Evolutionary conservation across 169 alveolate species (phyloP).

Genomic region (Plasmodium blacklocki): DNA sequence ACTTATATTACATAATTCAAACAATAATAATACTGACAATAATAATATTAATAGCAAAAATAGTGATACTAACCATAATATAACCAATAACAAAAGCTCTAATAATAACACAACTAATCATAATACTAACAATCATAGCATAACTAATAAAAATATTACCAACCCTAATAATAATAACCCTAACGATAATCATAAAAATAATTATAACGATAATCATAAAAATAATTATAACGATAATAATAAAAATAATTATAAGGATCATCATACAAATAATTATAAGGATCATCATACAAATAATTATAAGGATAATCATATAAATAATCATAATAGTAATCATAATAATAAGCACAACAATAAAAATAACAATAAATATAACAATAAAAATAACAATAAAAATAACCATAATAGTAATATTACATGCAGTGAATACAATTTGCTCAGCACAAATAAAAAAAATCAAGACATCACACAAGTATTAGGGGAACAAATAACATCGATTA

Average conservation of each 20-base stretch:
- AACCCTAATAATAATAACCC: not conserved
- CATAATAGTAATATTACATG: not conserved
- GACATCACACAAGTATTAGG: constrained; percentile 8
- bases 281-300: too few relatives aligned
- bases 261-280: too few relatives aligned
- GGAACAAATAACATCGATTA: constrained; percentile 10
- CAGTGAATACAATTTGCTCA: not conserved
- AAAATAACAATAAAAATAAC: too few relatives aligned
- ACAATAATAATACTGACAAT: constrained; percentile 16
- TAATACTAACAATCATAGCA: not conserved
- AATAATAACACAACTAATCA: not conserved
- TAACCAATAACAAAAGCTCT: not conserved
- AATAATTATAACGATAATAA: not conserved
- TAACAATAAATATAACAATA: too few relatives aligned
- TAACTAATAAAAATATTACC: not conserved
- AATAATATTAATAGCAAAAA: constrained; percentile 12
- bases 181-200: not conserved
- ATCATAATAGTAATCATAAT: too few relatives aligned
- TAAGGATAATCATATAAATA: too few relatives aligned
- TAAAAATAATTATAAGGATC: too few relatives aligned
- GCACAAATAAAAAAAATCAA: constrained; percentile 1
- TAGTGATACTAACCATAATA: not conserved
- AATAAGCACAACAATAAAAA: too few relatives aligned
- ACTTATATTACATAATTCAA: constrained; percentile 36
- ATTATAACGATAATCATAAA: not conserved